Percentiles rank a stretch among this genome's conserved stretches.
Evolutionary conservation across 192 early-diverging fungal genomes (phyloP).

Genomic region (Phlyctochytrium bullatum): DNA sequence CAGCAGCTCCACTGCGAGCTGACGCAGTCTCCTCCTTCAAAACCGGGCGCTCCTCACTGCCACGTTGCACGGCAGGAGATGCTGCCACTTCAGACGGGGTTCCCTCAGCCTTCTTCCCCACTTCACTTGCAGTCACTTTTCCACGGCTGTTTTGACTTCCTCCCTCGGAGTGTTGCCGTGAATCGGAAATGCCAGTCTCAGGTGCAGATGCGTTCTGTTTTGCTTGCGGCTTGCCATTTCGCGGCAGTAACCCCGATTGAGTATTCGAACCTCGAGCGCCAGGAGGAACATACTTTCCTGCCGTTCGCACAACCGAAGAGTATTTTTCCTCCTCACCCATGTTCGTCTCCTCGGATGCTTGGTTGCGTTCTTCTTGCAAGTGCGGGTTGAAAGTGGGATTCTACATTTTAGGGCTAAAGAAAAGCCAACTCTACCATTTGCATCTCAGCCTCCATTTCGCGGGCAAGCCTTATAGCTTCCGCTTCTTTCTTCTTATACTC

Average conservation of each 20-base stretch:
- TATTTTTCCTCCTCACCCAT: slow-evolving; percentile 90
- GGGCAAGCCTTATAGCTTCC: slow-evolving; percentile 81
- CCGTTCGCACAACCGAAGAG: slow-evolving; percentile 64
- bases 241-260: no score
- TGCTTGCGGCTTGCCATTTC: slow-evolving; percentile 2
- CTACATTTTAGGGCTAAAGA: neutral
- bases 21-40: no score
- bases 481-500: slow-evolving; percentile 85
- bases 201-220: slow-evolving; percentile 4
- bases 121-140: no score
- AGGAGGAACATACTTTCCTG: slow-evolving; percentile 89
- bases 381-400: slow-evolving; percentile 73
- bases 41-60: no score
- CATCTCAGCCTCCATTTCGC: slow-evolving; percentile 78
- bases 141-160: no score
- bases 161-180: no score
- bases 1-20: no score
- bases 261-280: slow-evolving; percentile 50
- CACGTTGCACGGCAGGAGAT: no score
- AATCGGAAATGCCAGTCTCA: slow-evolving; percentile 18
- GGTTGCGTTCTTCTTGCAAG: slow-evolving; percentile 87
- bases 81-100: no score
- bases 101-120: no score
- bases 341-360: slow-evolving; percentile 43
- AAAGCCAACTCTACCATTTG: slow-evolving; percentile 9